Evolutionary conservation across 441 rosid species (phyloP).

Genomic region (Breynia disticha): DNA sequence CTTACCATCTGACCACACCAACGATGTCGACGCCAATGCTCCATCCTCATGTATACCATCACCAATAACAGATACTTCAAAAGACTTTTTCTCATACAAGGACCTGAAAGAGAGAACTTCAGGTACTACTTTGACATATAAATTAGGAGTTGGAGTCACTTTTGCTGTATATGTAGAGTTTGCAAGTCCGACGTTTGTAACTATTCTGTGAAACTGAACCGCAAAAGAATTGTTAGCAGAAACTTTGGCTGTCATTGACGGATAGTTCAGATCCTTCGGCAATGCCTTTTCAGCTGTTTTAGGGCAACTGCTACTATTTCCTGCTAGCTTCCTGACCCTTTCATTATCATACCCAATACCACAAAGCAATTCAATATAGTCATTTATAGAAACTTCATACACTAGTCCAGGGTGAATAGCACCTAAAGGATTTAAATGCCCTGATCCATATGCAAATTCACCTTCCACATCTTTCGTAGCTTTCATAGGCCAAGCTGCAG

Average conservation of each 20-base stretch:
- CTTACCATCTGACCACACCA: too few species aligned
- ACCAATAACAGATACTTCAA: background rate
- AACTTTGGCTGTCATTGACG: slow-evolving; percentile 15
- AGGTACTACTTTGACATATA: background rate
- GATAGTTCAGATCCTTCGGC: slow-evolving; percentile 31
- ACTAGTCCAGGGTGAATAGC: slow-evolving; percentile 39
- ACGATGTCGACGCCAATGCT: too few species aligned
- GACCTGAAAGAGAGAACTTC: background rate
- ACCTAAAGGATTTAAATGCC: slow-evolving; percentile 28
- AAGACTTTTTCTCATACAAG: background rate
- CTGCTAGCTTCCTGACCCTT: slow-evolving; percentile 12
- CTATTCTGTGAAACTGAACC: slow-evolving; percentile 26
- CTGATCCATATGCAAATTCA: slow-evolving; percentile 40
- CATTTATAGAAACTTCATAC: slow-evolving; percentile 22
- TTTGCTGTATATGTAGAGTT: slow-evolving; percentile 30
- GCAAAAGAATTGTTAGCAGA: slow-evolving; percentile 1
- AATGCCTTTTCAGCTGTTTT: background rate
- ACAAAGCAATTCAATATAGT: slow-evolving; percentile 29
- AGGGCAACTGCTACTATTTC: slow-evolving; percentile 19
- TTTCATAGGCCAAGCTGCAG: slow-evolving; percentile 32
- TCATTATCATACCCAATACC: slow-evolving; percentile 10
- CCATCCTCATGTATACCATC: background rate
- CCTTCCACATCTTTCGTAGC: slow-evolving; percentile 6
- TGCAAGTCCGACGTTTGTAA: slow-evolving; percentile 28
- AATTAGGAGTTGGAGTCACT: background rate